These are phyloP conservation scores for Saccharomycopsis microspora DNA, from an alignment of 805 yeast genomes.

Conservation along the genomic window DNA sequence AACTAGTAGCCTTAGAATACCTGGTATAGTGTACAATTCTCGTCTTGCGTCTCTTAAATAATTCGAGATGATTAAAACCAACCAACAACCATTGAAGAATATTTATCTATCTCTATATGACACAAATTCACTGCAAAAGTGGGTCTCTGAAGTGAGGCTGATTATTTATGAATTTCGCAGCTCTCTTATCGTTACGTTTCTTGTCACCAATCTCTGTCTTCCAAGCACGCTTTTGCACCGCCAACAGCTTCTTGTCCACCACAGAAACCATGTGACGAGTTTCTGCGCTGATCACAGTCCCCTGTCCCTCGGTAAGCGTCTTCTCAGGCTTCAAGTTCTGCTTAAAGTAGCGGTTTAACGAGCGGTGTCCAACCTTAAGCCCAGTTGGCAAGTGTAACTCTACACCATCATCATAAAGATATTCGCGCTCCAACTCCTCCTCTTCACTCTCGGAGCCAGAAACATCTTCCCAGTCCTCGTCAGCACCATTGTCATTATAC, in stretches of 20 bases:
- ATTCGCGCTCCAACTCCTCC: slow-evolving; percentile 20
- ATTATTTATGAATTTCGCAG: slow-evolving; percentile 71
- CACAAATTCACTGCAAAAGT: slow-evolving; percentile 34
- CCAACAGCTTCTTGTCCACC: slow-evolving; percentile 32
- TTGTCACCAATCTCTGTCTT: slow-evolving; percentile 41
- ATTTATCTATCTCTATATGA: background rate
- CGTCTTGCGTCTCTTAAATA: background rate
- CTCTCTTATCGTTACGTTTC: slow-evolving; percentile 40
- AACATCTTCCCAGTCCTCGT: slow-evolving; percentile 27
- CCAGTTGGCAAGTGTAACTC: slow-evolving; percentile 81
- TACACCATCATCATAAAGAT: slow-evolving; percentile 47
- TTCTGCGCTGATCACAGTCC: slow-evolving; percentile 80
- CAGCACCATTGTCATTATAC: slow-evolving; percentile 32
- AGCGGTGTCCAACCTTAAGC: slow-evolving; percentile 74
- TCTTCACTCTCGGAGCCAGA: slow-evolving; percentile 17
- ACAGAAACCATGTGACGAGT: slow-evolving; percentile 37
- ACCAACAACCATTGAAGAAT: background rate
- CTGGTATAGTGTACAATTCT: no score
- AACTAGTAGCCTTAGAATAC: no score
- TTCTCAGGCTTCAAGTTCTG: slow-evolving; percentile 57
- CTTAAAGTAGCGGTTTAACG: slow-evolving; percentile 67
- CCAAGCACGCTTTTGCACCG: slow-evolving; percentile 60
- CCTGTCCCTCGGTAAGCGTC: slow-evolving; percentile 61
- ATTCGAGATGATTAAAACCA: background rate
- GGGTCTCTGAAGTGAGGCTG: slow-evolving; percentile 87